A percentile compares a stretch with the other conserved stretches of the same genome.
Conservation (phyloP, 495 filamentous ascomycete species). For the Pyronema omphalodes region DNA sequence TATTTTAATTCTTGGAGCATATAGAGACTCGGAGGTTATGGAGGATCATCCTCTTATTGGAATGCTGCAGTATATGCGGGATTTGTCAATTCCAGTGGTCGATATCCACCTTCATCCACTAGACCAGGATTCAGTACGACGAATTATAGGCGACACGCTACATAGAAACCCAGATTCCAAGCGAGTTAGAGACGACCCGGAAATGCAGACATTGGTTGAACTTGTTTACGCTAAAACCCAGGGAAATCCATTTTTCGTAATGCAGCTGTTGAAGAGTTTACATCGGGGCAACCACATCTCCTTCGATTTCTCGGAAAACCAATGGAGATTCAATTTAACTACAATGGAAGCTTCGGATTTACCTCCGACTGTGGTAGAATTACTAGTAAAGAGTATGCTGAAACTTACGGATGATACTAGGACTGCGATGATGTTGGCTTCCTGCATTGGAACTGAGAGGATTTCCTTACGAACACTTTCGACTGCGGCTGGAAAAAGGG, state of each 20-base stretch:
- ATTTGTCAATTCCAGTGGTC: conserved; percentile 19
- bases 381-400: conserved; percentile 23
- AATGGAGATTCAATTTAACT: conserved; percentile 24
- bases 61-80: conserved; percentile 21
- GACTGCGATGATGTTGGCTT: conserved; percentile 21
- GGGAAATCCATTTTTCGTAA: conserved; percentile 24
- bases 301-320: conserved; percentile 20
- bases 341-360: conserved; percentile 21
- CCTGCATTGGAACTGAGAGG: conserved; percentile 21
- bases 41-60: conserved; percentile 20
- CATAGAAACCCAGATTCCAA: conserved; percentile 19
- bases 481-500: conserved; percentile 18
- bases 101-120: conserved; percentile 20
- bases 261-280: conserved; percentile 21
- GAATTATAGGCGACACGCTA: conserved; percentile 23
- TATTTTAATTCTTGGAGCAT: conserved; percentile 22
- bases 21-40: conserved; percentile 21
- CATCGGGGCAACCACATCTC: conserved; percentile 20
- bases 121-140: conserved; percentile 20
- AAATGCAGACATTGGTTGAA: conserved; percentile 24
- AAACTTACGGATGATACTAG: conserved; percentile 19
- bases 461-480: conserved; percentile 18
- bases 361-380: conserved; percentile 22
- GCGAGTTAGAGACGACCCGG: conserved; percentile 17
- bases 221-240: conserved; percentile 22